These are phyloP conservation scores for Stereum hirsutum DNA, from an alignment of 1,284 basidiomycete genomes.

Conservation along the genomic window DNA sequence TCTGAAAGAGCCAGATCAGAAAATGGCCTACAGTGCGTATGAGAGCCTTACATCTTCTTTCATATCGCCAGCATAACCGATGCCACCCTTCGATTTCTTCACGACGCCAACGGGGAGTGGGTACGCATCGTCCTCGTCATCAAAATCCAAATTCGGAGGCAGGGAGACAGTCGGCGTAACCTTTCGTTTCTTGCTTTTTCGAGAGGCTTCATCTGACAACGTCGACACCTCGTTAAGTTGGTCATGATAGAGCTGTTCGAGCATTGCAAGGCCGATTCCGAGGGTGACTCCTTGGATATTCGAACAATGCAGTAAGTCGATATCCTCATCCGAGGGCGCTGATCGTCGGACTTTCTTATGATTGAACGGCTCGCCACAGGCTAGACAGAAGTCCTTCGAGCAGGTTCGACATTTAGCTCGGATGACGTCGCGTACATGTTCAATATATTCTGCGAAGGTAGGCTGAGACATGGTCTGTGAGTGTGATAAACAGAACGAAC, in stretches of 20 bases:
- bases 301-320: slow-evolving; percentile 77
- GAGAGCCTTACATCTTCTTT: slow-evolving; percentile 69
- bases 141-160: slow-evolving; percentile 38
- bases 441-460: slow-evolving; percentile 62
- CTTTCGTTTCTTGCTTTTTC: slow-evolving; percentile 17
- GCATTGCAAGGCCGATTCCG: slow-evolving; percentile 75
- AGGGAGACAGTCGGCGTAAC: slow-evolving; percentile 18
- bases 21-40: slow-evolving; percentile 7
- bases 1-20: slow-evolving; percentile 31
- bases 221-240: slow-evolving; percentile 32
- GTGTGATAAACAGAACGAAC: neutral
- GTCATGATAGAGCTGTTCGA: slow-evolving; percentile 61
- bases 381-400: slow-evolving; percentile 63
- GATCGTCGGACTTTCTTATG: slow-evolving; percentile 31
- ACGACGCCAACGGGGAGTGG: slow-evolving; percentile 32
- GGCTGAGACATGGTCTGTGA: slow-evolving; percentile 36
- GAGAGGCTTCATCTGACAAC: slow-evolving; percentile 10
- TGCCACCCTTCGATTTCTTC: slow-evolving; percentile 66
- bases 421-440: slow-evolving; percentile 50
- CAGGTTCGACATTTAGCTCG: slow-evolving; percentile 59
- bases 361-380: slow-evolving; percentile 69
- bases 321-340: slow-evolving; percentile 31
- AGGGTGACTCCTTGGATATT: slow-evolving; percentile 82
- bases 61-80: slow-evolving; percentile 74
- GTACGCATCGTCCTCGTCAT: slow-evolving; percentile 38